Conservation (phyloP, 805 yeast genomes). For the Tetrapisispora arboricola region DNA sequence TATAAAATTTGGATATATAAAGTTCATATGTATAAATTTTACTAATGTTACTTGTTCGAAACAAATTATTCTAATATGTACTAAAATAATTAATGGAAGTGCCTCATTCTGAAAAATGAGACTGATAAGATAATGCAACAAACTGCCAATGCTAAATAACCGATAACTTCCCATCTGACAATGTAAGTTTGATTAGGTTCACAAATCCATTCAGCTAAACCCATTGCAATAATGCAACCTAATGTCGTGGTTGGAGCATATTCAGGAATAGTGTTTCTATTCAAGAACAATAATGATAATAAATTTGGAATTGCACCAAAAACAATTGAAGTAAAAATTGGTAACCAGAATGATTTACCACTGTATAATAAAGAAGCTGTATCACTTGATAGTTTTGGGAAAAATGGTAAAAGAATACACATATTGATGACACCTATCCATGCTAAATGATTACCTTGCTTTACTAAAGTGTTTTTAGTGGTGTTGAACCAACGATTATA, state of each 20-base stretch:
- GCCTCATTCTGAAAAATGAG: slow-evolving; percentile 11
- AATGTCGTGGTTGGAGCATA: slow-evolving; percentile 22
- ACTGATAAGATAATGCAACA: slow-evolving; percentile 18
- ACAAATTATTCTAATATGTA: neutral
- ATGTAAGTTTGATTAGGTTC: slow-evolving; percentile 23
- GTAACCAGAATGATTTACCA: slow-evolving; percentile 14
- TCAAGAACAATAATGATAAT: slow-evolving; percentile 17
- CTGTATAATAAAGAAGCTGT: slow-evolving; percentile 5
- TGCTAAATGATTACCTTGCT: slow-evolving; percentile 14
- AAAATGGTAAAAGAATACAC: slow-evolving; percentile 15
- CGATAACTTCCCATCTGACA: slow-evolving; percentile 27
- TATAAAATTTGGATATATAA: neutral
- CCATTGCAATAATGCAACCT: slow-evolving; percentile 22
- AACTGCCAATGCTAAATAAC: slow-evolving; percentile 20
- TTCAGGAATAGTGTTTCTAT: slow-evolving; percentile 19
- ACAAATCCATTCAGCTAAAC: slow-evolving; percentile 23
- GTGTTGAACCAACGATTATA: slow-evolving; percentile 22
- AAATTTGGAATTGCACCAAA: slow-evolving; percentile 22
- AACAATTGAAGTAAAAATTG: slow-evolving; percentile 9
- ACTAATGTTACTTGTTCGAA: no score
- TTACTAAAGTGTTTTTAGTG: slow-evolving; percentile 5
- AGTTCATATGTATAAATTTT: neutral
- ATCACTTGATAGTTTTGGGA: slow-evolving; percentile 11
- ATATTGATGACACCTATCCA: slow-evolving; percentile 17
- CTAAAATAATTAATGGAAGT: slow-evolving; percentile 1